These are phyloP conservation scores for Neonectria punicea DNA, from an alignment of 2,329 filamentous ascomycete genomes.

Conservation along the genomic window DNA sequence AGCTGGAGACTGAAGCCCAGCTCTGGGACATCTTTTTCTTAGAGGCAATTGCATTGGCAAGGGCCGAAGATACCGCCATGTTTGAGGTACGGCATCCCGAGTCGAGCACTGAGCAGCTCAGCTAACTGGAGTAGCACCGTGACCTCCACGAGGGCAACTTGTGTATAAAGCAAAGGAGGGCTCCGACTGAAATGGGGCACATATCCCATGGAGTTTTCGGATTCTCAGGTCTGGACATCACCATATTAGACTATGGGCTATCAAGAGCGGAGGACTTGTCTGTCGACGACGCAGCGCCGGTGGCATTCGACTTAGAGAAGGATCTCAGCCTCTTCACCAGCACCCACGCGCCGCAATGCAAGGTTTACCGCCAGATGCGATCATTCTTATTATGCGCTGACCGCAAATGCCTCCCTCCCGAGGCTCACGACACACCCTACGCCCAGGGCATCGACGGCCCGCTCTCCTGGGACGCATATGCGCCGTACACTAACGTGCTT, in stretches of 20 bases:
- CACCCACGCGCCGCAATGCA: constrained; percentile 68
- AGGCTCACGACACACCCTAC: constrained; percentile 59
- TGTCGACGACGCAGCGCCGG: constrained; percentile 49
- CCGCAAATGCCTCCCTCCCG: constrained; percentile 60
- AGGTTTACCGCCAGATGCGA: constrained; percentile 71
- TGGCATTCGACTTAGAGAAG: constrained; percentile 69
- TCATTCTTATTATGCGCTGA: constrained; percentile 65
- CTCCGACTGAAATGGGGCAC: constrained; percentile 46
- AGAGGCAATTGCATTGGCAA: constrained; percentile 67
- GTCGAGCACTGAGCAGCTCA: not conserved
- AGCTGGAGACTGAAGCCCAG: constrained; percentile 59
- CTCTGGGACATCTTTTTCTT: constrained; percentile 73
- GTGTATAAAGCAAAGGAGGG: constrained; percentile 61
- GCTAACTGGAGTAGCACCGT: constrained; percentile 60
- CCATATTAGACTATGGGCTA: constrained; percentile 73
- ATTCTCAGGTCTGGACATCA: constrained; percentile 70
- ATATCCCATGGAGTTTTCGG: constrained; percentile 58
- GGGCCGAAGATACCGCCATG: constrained; percentile 66
- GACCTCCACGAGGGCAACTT: constrained; percentile 74
- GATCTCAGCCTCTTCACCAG: constrained; percentile 70
- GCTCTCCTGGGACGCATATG: constrained; percentile 64
- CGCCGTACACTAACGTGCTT: constrained; percentile 72
- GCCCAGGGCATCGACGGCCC: constrained; percentile 57
- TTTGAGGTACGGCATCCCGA: constrained; percentile 63
- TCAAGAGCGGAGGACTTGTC: constrained; percentile 64